Conservation (phyloP, 257 asterid species). For the Penstemon eatonii region DNA sequence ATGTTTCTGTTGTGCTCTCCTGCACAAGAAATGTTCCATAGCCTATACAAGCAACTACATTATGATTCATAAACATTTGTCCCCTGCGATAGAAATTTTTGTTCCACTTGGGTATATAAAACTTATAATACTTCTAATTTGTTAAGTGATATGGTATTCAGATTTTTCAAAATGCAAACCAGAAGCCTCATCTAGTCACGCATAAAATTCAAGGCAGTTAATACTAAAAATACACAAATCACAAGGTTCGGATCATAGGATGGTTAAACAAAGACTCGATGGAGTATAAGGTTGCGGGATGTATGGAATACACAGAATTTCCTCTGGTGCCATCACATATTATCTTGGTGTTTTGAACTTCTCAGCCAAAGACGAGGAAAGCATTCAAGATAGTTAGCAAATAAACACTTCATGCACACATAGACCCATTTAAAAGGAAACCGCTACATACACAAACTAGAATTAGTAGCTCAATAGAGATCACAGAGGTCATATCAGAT, state of each 20-base stretch:
- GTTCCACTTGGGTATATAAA: background rate
- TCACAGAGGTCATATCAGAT: slow-evolving; percentile 14
- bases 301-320: background rate
- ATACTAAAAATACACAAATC: background rate
- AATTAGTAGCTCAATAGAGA: slow-evolving; percentile 17
- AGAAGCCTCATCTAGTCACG: slow-evolving; percentile 9
- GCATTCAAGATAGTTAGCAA: slow-evolving; percentile 6
- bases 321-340: background rate
- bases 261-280: slow-evolving; percentile 14
- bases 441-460: background rate
- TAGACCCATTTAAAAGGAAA: slow-evolving; percentile 12
- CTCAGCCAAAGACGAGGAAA: slow-evolving; percentile 18
- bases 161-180: slow-evolving; percentile 15
- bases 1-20: slow-evolving; percentile 24
- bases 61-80: background rate
- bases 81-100: background rate
- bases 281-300: background rate
- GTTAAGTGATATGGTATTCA: slow-evolving; percentile 8
- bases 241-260: background rate
- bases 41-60: background rate
- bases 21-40: slow-evolving; percentile 18
- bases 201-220: background rate
- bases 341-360: background rate
- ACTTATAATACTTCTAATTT: background rate
- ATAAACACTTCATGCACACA: slow-evolving; percentile 13